Evolutionary conservation across 2,329 filamentous ascomycete genomes (phyloP), one percentile per base, ranked within the genome.

Genomic region (Phaeosphaeriaceae sp.): DNA sequence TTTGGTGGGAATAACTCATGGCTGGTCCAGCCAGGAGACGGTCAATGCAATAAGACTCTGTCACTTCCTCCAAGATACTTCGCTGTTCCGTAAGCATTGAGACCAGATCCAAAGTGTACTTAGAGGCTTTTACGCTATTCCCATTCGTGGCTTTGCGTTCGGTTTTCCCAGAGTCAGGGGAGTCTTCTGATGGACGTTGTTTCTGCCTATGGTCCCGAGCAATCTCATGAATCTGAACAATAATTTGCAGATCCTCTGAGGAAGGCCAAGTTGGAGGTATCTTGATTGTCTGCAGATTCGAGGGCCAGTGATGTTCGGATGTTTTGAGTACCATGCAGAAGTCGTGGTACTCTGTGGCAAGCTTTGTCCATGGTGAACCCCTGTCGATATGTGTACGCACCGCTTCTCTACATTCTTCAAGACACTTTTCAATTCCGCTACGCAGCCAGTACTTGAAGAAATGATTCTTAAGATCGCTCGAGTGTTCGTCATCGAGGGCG

Each of bases 361-460:
- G 52, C 24, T 66, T 53, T 35, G 47, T 61, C 70, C 70, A 73
- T 23, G 62, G 40, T 32, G 63, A 22, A 1, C 47, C 44, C 15
- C 44, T 51, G 0, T 62, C 52, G 1, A 75, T 67, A n/a, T 70
- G 67, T 10, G 52, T 54, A 9, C 49, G 46, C 19, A 74, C 42
- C 3, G 64, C 65, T 23, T 43, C 28, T 50, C 70, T 66, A 23
- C 70, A 69, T 11, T 75, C 66, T 13, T 57, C 13, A 1, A 74
- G 51, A 52, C 71, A 75, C 11, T 51, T 64, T 32, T 68, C 63
- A 8, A 75, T 63, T 1, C 71, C 69, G 6, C 54, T n/a, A 1
- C 70, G 44, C 2, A 73, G 52, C 55, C 61, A 68, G 3, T 67
- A 61, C 21, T 58, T 54, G 4, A 67, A 47, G 10, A 75, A 23